Evolutionary conservation across 129 eudicot species (phyloP), one percentile per base, ranked within the genome.

Genomic region (Glebionis coronaria): DNA sequence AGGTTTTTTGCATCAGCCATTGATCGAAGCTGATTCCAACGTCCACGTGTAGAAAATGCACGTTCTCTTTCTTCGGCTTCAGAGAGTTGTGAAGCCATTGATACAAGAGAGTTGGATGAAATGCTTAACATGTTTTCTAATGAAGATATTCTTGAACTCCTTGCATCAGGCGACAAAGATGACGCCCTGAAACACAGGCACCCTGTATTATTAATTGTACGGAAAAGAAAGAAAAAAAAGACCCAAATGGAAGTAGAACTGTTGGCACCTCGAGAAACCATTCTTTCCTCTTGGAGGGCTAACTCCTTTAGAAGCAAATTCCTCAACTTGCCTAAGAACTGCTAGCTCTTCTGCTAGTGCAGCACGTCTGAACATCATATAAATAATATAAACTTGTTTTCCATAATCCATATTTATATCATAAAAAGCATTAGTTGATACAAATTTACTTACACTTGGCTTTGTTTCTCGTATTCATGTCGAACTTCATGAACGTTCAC

Each of bases 1-100:
- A 89, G 72, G 72, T 79, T 82, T 68, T 89, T 93, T n/a, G 99
- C 99, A 79, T 93, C 99, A 31, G 88, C 97, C 97, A 93, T 89
- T 44, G 99, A 86, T 2, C 99, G 97, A 13, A 93, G 79, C 69
- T 93, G 99, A 82, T 88, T 89, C 90, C 91, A 93, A 15, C 96
- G 96, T 44, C 99, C 97, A 68, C 95, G 97, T 13, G 46, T 86
- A 47, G 83, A 79, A 42, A 86, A 85, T 50, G 86, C 81, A 35
- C 97, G 99, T 63, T 93, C 99, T 35, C 99, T 72, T 73, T 93
- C 99, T 84, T 93, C 99, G 16, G 99, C 99, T 53, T 93, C 99
- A n/a, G 99, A 93, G 45, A 93, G 95, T 81, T 93, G 99, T 68
- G 99, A 89, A 79, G 99, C 99, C 99, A 93, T 93, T 18, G 87